A percentile compares a stretch with the other conserved stretches of the same genome.
These are phyloP conservation scores for Aspergillus ustus DNA, from an alignment of 2,329 filamentous ascomycete genomes.

Conservation along the genomic window DNA sequence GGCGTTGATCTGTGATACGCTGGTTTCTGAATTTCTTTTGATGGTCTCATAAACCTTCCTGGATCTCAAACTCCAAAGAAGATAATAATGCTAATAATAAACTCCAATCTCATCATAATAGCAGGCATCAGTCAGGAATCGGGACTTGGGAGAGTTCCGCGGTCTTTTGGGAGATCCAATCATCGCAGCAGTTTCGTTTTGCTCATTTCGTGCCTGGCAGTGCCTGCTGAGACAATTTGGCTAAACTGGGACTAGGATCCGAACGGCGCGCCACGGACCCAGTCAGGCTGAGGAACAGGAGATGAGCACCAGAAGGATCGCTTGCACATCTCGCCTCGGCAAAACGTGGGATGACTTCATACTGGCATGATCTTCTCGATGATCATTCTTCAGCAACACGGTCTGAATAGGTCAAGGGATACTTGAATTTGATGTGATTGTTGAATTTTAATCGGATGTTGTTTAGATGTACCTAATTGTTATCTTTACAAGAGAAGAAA, in stretches of 20 bases:
- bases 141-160: background rate
- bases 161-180: background rate
- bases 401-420: background rate
- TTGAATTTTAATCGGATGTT: background rate
- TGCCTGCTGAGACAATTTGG: background rate
- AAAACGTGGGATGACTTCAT: slow-evolving; percentile 24
- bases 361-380: slow-evolving; percentile 17
- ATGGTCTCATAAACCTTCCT: background rate
- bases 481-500: background rate
- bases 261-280: slow-evolving; percentile 22
- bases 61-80: background rate
- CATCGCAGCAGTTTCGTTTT: background rate
- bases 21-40: background rate
- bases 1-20: slow-evolving; percentile 1
- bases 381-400: slow-evolving; percentile 3
- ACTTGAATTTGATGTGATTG: background rate
- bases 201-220: background rate
- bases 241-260: slow-evolving; percentile 4
- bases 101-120: background rate
- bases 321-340: slow-evolving; percentile 17
- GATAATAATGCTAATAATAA: slow-evolving; percentile 8
- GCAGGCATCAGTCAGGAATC: background rate
- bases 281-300: slow-evolving; percentile 23
- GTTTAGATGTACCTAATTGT: background rate
- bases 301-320: slow-evolving; percentile 20